phyloP scores from a whole-genome alignment of 2,329 filamentous ascomycete genomes.

The Aspergillus tanneri region DNA sequence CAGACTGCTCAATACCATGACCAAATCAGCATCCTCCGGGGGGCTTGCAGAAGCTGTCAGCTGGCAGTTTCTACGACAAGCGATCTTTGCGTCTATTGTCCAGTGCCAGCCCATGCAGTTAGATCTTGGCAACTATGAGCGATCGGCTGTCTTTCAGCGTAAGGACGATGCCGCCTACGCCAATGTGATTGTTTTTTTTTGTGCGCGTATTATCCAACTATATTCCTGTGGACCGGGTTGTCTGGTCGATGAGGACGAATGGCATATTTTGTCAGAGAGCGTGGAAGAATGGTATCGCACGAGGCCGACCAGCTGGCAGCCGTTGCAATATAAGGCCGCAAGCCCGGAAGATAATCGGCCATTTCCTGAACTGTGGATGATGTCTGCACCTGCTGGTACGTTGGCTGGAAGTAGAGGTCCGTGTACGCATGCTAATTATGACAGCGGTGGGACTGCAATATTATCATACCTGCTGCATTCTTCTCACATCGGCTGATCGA shows the following conservation, averaged over 20 bases:
- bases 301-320: constrained; percentile 34
- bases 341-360: constrained; percentile 24
- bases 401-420: not conserved
- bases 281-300: constrained; percentile 33
- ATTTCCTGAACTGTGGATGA: constrained; percentile 40
- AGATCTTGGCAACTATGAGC: constrained; percentile 40
- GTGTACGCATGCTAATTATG: not conserved
- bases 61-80: constrained; percentile 45
- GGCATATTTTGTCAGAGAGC: constrained; percentile 25
- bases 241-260: constrained; percentile 23
- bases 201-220: constrained; percentile 39
- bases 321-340: constrained; percentile 32
- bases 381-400: constrained; percentile 36
- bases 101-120: constrained; percentile 40
- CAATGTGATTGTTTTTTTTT: constrained; percentile 41
- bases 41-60: constrained; percentile 43
- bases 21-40: constrained; percentile 41
- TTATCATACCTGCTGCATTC: constrained; percentile 36
- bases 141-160: constrained; percentile 39
- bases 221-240: constrained; percentile 24
- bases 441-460: constrained; percentile 41
- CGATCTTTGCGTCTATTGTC: constrained; percentile 43
- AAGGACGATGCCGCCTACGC: constrained; percentile 41
- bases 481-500: constrained; percentile 30
- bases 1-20: constrained; percentile 40